A percentile compares a stretch with the other conserved stretches of the same genome.
phyloP scores from a whole-genome alignment of 352 stramenopile species.

The Globisporangium parvum region DNA sequence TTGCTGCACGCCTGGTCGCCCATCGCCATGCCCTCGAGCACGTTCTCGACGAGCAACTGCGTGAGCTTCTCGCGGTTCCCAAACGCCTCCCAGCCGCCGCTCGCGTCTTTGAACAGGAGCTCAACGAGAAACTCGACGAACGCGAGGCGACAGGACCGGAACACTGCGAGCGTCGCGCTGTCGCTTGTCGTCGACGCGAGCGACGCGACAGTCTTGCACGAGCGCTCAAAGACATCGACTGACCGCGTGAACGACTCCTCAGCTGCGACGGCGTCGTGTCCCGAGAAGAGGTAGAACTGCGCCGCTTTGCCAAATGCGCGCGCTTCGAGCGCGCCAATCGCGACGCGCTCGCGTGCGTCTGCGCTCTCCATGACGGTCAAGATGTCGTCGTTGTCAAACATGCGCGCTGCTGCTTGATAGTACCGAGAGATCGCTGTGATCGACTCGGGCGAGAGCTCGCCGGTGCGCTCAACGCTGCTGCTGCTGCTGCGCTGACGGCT shows the following conservation, averaged over 20 bases:
- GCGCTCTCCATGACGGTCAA: constrained; percentile 57
- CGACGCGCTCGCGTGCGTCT: constrained; percentile 29
- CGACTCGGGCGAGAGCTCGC: constrained; percentile 17
- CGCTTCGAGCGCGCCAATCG: constrained; percentile 58
- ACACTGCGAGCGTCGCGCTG: constrained; percentile 19
- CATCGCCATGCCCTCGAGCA: constrained; percentile 53
- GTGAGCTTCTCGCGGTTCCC: constrained; percentile 33
- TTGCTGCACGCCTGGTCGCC: constrained; percentile 60
- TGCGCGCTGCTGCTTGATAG: constrained; percentile 66
- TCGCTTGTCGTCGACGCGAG: constrained; percentile 1
- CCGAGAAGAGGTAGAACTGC: constrained; percentile 49
- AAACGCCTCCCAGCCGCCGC: constrained; percentile 29
- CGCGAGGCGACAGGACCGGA: constrained; percentile 30
- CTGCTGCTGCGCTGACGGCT: constrained; percentile 13
- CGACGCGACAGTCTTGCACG: constrained; percentile 14
- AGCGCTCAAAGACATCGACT: constrained; percentile 56
- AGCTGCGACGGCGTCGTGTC: constrained; percentile 28
- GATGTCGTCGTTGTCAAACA: constrained; percentile 82
- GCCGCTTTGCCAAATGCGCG: constrained; percentile 59
- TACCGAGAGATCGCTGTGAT: constrained; percentile 52
- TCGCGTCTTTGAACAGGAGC: constrained; percentile 37
- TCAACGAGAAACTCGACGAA: constrained; percentile 77
- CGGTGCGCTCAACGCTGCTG: background rate
- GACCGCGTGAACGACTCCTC: constrained; percentile 53
- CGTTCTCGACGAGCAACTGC: constrained; percentile 48